phyloP scores from a whole-genome alignment of 1,139 yeast genomes.

The Saccharomyces hybrid region DNA sequence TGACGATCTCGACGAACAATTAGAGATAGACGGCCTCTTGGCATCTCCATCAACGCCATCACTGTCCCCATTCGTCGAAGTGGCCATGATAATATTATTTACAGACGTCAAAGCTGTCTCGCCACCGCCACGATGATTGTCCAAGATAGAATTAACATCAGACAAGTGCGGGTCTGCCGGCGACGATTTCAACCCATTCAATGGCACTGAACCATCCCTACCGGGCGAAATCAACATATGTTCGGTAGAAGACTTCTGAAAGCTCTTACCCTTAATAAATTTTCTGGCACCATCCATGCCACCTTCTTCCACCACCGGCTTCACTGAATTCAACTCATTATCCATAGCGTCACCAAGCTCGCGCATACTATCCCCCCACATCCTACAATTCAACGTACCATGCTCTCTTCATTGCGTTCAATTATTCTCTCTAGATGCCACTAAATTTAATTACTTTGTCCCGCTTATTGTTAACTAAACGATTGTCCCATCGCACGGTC shows the following conservation, averaged over 20 bases:
- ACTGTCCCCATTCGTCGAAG: conserved; percentile 3
- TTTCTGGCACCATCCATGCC: not conserved
- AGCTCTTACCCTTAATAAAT: not conserved
- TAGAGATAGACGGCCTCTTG: conserved; percentile 11
- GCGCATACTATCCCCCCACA: not conserved
- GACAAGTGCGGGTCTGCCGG: conserved; percentile 60
- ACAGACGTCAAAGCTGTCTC: conserved; percentile 15
- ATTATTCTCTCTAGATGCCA: not conserved
- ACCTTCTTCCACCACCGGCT: not conserved
- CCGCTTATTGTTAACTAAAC: not conserved
- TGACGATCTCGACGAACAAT: conserved; percentile 10
- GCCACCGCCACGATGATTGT: conserved; percentile 4
- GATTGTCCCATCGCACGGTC: conserved; percentile 1
- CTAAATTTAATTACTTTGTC: not conserved
- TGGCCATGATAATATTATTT: conserved; percentile 10
- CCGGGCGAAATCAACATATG: not conserved
- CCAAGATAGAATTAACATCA: conserved; percentile 37
- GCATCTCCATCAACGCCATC: conserved; percentile 9
- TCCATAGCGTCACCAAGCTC: not conserved
- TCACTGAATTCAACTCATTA: not conserved
- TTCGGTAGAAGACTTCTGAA: not conserved
- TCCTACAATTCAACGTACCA: not conserved
- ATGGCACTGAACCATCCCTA: not conserved
- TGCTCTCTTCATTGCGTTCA: not conserved
- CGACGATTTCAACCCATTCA: conserved; percentile 35